These are phyloP conservation scores for Mucor irregularis DNA, from an alignment of 371 early-diverging fungal species.

Conservation along the genomic window DNA sequence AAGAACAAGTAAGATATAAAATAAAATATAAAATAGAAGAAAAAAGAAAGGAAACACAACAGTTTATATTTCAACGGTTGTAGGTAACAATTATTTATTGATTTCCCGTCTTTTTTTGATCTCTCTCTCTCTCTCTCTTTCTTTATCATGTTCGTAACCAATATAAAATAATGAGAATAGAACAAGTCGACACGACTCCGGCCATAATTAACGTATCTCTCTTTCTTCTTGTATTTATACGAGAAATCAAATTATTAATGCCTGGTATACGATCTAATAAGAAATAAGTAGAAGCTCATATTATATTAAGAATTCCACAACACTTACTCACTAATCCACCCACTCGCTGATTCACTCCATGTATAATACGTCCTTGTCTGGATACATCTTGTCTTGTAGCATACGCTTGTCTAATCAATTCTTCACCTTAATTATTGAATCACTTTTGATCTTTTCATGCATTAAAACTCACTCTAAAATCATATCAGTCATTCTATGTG, in stretches of 20 bases:
- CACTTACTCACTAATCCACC: conserved; percentile 40
- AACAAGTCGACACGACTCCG: conserved; percentile 60
- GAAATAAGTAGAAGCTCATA: too few species aligned
- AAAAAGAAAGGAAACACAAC: neutral
- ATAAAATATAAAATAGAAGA: conserved; percentile 1
- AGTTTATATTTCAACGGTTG: too few species aligned
- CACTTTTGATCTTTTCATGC: neutral
- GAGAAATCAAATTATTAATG: conserved; percentile 61
- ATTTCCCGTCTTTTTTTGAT: neutral
- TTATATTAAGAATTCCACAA: neutral
- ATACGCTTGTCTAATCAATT: conserved; percentile 57
- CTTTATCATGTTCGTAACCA: conserved; percentile 39
- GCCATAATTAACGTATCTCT: conserved; percentile 69
- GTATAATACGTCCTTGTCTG: conserved; percentile 54
- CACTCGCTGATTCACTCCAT: conserved; percentile 50
- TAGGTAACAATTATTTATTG: neutral
- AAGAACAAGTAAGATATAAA: conserved; percentile 4
- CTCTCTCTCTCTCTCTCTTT: neutral
- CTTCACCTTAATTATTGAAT: neutral
- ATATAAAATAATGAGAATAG: conserved; percentile 56
- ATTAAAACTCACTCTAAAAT: conserved; percentile 56
- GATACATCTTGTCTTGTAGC: conserved; percentile 59
- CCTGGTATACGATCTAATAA: conserved; percentile 57
- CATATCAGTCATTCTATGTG: conserved; percentile 68
- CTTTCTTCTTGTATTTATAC: conserved; percentile 63